Conservation (phyloP, 202 grass and related monocot species). For the Brachypodium distachyon region DNA sequence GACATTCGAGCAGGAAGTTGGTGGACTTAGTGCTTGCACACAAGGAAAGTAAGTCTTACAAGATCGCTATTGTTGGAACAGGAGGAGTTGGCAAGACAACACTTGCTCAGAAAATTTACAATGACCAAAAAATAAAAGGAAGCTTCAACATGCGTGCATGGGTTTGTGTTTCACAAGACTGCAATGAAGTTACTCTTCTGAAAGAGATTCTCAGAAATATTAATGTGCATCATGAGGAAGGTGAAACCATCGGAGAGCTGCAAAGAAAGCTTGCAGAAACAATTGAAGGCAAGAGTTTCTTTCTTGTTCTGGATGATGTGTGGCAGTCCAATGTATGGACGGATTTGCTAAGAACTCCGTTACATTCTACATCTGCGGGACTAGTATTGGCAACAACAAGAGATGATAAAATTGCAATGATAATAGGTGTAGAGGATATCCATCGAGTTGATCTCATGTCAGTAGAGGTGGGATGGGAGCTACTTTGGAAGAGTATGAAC, state of each 20-base stretch:
- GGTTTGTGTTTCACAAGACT: neutral
- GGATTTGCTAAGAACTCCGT: neutral
- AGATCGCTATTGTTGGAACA: conserved; percentile 29
- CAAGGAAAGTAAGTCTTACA: neutral
- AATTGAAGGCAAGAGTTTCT: neutral
- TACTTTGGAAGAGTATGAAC: conserved; percentile 20
- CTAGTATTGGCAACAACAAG: conserved; percentile 24
- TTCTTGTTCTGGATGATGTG: conserved; percentile 42
- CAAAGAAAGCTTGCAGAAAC: neutral
- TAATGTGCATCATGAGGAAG: neutral
- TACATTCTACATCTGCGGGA: neutral
- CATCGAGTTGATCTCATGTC: conserved; percentile 21
- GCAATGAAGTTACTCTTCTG: neutral
- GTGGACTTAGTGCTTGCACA: neutral
- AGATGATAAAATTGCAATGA: neutral
- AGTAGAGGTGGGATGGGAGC: conserved; percentile 25
- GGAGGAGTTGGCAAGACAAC: conserved; percentile 47
- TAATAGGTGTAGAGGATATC: neutral
- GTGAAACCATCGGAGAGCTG: conserved; percentile 1
- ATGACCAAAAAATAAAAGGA: neutral
- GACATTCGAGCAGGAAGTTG: neutral
- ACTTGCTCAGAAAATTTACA: neutral
- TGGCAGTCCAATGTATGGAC: conserved; percentile 3
- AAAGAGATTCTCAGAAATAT: conserved; percentile 9
- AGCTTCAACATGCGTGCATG: neutral